Percentiles rank a stretch among this genome's conserved stretches.
These are phyloP conservation scores for Schrenkiella parvula DNA, from an alignment of 345 rosid genomes.

Conservation along the genomic window DNA sequence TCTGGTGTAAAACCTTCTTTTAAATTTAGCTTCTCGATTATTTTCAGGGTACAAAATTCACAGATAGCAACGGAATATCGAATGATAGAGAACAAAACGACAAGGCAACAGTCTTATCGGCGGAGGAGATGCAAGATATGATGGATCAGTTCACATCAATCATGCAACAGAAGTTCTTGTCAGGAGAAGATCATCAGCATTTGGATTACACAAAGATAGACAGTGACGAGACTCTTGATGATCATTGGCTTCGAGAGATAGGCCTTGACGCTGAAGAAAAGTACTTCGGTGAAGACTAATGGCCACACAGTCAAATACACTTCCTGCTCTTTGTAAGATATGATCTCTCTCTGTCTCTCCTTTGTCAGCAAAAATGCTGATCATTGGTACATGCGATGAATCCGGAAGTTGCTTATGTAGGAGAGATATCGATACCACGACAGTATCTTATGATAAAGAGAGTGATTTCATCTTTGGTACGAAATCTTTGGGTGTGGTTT, in stretches of 20 bases:
- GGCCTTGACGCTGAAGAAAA: conserved; percentile 83
- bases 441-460: background rate
- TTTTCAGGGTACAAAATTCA: conserved; percentile 15
- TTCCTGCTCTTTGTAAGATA: background rate
- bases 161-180: conserved; percentile 88
- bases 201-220: conserved; percentile 89
- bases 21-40: background rate
- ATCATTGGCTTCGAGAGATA: conserved; percentile 86
- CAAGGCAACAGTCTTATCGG: conserved; percentile 37
- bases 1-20: background rate
- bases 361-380: background rate
- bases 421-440: background rate
- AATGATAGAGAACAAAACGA: background rate
- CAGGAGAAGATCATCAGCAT: conserved; percentile 82
- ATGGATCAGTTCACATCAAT: conserved; percentile 75
- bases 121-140: conserved; percentile 71
- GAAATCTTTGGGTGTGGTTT: background rate
- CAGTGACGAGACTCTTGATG: conserved; percentile 77
- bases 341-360: conserved; percentile 2
- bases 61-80: background rate
- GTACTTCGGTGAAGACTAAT: conserved; percentile 61
- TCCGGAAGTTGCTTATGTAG: background rate
- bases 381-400: background rate
- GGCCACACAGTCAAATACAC: background rate
- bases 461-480: background rate